A percentile compares a stretch with the other conserved stretches of the same genome.
Conservation (phyloP, 495 filamentous ascomycete genomes). For the Stereocaulon alpinum region DNA sequence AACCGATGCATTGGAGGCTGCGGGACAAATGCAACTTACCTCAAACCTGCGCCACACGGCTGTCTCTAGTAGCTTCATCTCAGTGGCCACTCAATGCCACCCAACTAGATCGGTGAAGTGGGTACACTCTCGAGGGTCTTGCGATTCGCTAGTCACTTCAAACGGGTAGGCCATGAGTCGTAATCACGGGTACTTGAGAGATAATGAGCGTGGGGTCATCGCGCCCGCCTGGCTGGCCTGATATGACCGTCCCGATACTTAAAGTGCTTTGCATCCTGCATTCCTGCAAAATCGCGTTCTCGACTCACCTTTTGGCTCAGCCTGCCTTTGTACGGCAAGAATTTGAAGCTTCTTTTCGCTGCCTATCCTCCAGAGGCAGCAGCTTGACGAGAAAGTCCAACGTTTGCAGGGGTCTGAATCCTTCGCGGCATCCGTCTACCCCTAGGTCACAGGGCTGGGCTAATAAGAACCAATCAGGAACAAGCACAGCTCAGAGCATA, state of each 20-base stretch:
- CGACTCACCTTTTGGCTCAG: background rate
- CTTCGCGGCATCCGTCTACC: background rate
- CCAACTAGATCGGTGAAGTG: conserved; percentile 9
- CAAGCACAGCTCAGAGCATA: background rate
- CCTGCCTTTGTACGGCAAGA: background rate
- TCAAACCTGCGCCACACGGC: conserved; percentile 12
- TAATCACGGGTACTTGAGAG: conserved; percentile 14
- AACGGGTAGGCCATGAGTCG: background rate
- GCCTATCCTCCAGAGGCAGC: conserved; percentile 1
- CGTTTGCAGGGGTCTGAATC: conserved; percentile 1
- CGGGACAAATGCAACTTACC: conserved; percentile 11
- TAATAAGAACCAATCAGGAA: background rate
- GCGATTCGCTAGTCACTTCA: conserved; percentile 9
- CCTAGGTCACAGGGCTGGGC: background rate
- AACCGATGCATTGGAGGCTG: conserved; percentile 4
- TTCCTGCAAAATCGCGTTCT: background rate
- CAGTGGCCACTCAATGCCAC: background rate
- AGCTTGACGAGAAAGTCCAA: background rate
- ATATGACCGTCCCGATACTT: background rate
- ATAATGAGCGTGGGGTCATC: conserved; percentile 4
- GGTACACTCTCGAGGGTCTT: conserved; percentile 1
- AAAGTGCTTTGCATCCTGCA: background rate
- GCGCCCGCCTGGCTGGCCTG: conserved; percentile 6
- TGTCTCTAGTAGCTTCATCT: conserved; percentile 11
- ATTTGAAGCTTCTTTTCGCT: background rate